phyloP scores from a whole-genome alignment of 148 eudicot species.

The Vaccinium darrowii region DNA sequence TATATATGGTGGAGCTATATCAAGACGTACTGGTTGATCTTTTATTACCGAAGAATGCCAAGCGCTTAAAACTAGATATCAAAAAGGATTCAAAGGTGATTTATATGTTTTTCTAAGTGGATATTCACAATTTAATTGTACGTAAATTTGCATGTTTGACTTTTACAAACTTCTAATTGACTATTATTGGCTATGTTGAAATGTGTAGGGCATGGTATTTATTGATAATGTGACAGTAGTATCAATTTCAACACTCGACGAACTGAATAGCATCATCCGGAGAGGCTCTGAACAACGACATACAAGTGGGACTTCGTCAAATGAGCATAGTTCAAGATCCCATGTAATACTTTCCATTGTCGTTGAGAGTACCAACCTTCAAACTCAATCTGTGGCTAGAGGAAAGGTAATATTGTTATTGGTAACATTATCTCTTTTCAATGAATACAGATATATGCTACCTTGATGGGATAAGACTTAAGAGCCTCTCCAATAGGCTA shows the following conservation, averaged over 20 bases:
- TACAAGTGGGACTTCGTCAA: conserved; percentile 84
- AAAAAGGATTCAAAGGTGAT: conserved; percentile 92
- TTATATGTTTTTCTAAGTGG: neutral
- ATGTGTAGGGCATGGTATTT: conserved; percentile 80
- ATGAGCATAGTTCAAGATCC: conserved; percentile 94
- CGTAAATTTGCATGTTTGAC: neutral
- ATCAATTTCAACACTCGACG: conserved; percentile 64
- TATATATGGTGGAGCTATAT: conserved; percentile 88
- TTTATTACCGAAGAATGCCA: conserved; percentile 68
- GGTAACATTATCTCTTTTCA: neutral
- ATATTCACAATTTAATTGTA: neutral
- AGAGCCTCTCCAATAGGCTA: neutral
- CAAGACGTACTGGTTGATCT: conserved; percentile 95
- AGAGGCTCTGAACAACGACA: conserved; percentile 93
- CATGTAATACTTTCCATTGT: conserved; percentile 86
- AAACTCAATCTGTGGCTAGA: conserved; percentile 86
- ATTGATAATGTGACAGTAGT: conserved; percentile 77
- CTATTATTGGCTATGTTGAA: neutral
- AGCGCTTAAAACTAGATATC: conserved; percentile 70
- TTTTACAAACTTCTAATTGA: neutral
- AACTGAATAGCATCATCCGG: conserved; percentile 63
- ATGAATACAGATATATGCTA: neutral
- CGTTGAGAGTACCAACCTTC: conserved; percentile 93
- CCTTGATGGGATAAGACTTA: neutral
- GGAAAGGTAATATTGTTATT: conserved; percentile 67